These are phyloP conservation scores for Thelonectria discophora DNA, from an alignment of 2,329 filamentous ascomycete species.

Conservation along the genomic window DNA sequence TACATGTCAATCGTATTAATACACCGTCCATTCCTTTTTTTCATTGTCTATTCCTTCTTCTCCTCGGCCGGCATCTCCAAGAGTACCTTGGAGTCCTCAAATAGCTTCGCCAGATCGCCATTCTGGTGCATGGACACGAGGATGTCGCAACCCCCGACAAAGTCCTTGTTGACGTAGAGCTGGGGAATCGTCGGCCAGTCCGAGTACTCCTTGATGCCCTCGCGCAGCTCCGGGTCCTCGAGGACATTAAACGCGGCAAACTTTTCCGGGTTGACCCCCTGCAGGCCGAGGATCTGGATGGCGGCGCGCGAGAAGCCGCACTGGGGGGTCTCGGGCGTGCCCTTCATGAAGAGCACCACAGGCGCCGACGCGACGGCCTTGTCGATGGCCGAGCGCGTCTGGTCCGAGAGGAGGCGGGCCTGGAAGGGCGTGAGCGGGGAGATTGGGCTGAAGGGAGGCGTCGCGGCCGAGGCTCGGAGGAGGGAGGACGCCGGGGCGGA, in stretches of 20 bases:
- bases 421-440: slow-evolving; percentile 48
- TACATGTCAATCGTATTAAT: slow-evolving; percentile 40
- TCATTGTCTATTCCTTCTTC: slow-evolving; percentile 46
- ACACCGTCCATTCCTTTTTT: slow-evolving; percentile 27
- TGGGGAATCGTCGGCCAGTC: slow-evolving; percentile 99
- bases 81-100: slow-evolving; percentile 92
- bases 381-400: slow-evolving; percentile 85
- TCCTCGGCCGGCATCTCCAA: slow-evolving; percentile 57
- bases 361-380: slow-evolving; percentile 87
- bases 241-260: slow-evolving; percentile 99
- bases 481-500: slow-evolving; percentile 32
- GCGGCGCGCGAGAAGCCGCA: slow-evolving; percentile 96
- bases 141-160: slow-evolving; percentile 97
- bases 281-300: slow-evolving; percentile 93
- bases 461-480: slow-evolving; percentile 36
- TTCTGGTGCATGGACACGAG: slow-evolving; percentile 97
- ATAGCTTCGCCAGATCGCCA: slow-evolving; percentile 87
- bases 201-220: slow-evolving; percentile 98
- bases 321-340: slow-evolving; percentile 93
- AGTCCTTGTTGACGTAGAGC: slow-evolving; percentile 94
- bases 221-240: slow-evolving; percentile 86
- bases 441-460: slow-evolving; percentile 36
- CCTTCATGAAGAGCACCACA: slow-evolving; percentile 99
- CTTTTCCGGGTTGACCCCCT: slow-evolving; percentile 94
- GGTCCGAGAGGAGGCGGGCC: slow-evolving; percentile 78